These are phyloP conservation scores for Litsea cubeba DNA, from an alignment of 164 flowering plant species.

Conservation along the genomic window DNA sequence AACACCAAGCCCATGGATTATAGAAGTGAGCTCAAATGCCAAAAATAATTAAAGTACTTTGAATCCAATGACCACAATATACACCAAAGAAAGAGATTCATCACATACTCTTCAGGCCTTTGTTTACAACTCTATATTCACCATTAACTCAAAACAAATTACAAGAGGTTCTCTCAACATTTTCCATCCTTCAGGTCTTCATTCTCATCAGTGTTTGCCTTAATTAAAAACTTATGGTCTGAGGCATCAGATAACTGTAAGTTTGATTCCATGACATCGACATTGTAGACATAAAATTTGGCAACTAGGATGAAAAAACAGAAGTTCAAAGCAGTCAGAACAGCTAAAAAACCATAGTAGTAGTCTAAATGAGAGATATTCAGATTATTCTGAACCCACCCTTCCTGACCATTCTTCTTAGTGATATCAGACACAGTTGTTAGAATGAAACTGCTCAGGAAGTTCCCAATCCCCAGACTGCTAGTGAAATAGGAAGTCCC, in stretches of 20 bases:
- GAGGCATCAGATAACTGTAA: background rate
- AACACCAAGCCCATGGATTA: too few species aligned
- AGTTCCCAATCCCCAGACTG: conserved; percentile 49
- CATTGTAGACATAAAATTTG: conserved; percentile 42
- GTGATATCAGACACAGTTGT: conserved; percentile 36
- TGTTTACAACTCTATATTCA: background rate
- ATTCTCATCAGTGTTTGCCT: background rate
- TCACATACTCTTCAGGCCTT: background rate
- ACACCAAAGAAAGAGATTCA: background rate
- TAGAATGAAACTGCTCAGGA: conserved; percentile 46
- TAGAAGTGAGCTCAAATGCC: background rate
- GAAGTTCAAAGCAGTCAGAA: conserved; percentile 41
- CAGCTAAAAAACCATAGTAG: conserved; percentile 42
- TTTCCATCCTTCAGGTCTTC: background rate
- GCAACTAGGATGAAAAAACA: conserved; percentile 37
- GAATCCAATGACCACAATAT: background rate
- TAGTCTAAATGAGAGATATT: conserved; percentile 57
- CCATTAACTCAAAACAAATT: background rate
- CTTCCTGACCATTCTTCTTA: conserved; percentile 28
- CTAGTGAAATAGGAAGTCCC: conserved; percentile 54
- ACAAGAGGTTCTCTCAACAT: background rate
- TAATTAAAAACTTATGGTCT: background rate
- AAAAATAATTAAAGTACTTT: too few species aligned
- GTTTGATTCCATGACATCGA: conserved; percentile 14
- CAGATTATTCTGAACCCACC: conserved; percentile 56